Conservation (phyloP, 2,329 filamentous ascomycete species). For the Fusarium fracticaudum region DNA sequence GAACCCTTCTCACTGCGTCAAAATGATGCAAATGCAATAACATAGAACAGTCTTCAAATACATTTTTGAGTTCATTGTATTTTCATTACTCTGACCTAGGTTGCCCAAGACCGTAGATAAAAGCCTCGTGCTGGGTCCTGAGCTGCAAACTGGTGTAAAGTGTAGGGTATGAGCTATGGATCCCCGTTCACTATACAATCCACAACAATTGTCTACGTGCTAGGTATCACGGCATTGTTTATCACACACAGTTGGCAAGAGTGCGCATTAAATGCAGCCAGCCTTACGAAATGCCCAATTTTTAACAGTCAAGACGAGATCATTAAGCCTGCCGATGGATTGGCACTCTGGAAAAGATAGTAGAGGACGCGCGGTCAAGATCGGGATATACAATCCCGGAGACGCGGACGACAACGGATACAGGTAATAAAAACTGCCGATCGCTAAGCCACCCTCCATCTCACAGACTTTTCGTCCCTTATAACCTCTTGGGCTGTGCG, state of each 20-base stretch:
- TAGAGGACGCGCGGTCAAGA: background rate
- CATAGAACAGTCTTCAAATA: accelerated
- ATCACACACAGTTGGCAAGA: accelerated
- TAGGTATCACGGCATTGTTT: background rate
- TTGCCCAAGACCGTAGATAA: no score
- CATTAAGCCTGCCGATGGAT: no score
- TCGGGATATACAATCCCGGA: background rate
- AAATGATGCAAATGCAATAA: accelerated
- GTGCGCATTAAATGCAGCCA: accelerated
- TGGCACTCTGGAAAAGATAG: no score
- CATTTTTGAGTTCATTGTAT: accelerated
- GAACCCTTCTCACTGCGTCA: accelerated
- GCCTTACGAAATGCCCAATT: accelerated
- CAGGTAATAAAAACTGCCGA: background rate
- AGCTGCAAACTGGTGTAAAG: background rate
- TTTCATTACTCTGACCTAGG: accelerated
- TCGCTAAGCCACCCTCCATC: background rate
- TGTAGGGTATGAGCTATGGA: background rate
- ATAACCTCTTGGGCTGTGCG: background rate
- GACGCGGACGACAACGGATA: background rate
- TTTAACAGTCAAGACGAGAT: background rate
- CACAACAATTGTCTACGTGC: background rate
- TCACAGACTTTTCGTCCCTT: accelerated
- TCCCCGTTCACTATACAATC: background rate
- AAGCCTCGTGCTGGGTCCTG: background rate